A percentile compares a stretch with the other conserved stretches of the same genome.
Conservation (phyloP, 2,329 filamentous ascomycete species). For the Sporothrix variecibatus region DNA sequence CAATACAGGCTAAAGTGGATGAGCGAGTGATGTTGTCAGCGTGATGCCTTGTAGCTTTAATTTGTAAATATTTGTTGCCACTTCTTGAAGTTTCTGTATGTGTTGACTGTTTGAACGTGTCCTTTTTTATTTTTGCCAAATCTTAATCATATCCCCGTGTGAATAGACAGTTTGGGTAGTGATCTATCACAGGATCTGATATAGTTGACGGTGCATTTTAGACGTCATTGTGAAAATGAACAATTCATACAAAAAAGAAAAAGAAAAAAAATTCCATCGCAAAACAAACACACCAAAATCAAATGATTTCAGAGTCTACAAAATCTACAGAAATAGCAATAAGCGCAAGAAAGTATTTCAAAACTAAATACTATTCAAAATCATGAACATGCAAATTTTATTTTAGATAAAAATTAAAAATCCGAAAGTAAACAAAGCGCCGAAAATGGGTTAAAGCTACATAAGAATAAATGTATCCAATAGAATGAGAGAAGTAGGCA, state of each 20-base stretch:
- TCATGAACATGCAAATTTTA: not conserved
- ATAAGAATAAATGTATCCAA: not conserved
- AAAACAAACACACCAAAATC: too few species aligned
- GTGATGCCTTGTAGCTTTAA: not conserved
- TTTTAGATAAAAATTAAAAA: not conserved
- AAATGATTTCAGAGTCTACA: too few species aligned
- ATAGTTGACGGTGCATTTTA: too few species aligned
- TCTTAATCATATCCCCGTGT: not conserved
- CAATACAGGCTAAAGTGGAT: constrained; percentile 20
- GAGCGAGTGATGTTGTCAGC: not conserved
- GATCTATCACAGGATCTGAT: too few species aligned
- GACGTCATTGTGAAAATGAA: too few species aligned
- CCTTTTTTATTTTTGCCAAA: not conserved
- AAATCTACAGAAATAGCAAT: too few species aligned
- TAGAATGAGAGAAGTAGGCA: not conserved
- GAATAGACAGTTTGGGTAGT: too few species aligned
- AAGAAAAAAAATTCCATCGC: too few species aligned
- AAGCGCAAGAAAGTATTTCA: too few species aligned
- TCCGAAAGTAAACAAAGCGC: not conserved
- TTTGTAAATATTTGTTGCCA: not conserved
- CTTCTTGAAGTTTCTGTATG: not conserved
- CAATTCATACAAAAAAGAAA: too few species aligned
- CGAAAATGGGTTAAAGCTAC: not conserved
- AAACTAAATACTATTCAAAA: not conserved
- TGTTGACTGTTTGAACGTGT: not conserved